Conservation (phyloP, 192 early-diverging fungal species). For the Gamsiella multidivaricata region DNA sequence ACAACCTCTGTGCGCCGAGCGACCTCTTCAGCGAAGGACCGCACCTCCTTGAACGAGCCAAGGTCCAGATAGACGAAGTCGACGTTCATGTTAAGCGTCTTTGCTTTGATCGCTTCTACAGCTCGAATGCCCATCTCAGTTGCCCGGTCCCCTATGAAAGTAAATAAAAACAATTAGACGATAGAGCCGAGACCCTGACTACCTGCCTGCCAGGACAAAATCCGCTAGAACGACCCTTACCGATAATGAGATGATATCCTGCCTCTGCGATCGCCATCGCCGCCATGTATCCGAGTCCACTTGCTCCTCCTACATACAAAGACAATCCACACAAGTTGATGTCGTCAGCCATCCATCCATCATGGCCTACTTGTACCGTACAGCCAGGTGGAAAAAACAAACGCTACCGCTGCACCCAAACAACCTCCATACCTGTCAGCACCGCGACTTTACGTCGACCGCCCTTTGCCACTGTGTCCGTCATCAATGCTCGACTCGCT, state of each 20-base stretch:
- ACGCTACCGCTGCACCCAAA: not conserved
- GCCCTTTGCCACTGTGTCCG: constrained; percentile 15
- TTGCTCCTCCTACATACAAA: constrained; percentile 28
- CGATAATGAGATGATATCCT: constrained; percentile 50
- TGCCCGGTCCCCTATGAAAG: constrained; percentile 33
- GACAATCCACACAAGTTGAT: too few relatives aligned
- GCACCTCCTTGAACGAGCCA: constrained; percentile 36
- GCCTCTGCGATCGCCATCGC: constrained; percentile 45
- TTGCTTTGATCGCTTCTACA: constrained; percentile 39
- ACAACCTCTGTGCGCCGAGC: not conserved
- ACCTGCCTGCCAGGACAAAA: too few relatives aligned
- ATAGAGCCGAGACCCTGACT: too few relatives aligned
- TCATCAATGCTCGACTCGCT: constrained; percentile 15
- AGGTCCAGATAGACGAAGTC: constrained; percentile 48
- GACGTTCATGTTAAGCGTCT: constrained; percentile 38
- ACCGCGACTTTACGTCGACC: constrained; percentile 39
- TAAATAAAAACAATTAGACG: not conserved
- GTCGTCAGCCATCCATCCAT: too few relatives aligned
- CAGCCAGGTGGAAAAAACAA: too few relatives aligned
- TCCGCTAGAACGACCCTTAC: too few relatives aligned
- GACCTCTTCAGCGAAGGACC: constrained; percentile 18
- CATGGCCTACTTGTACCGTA: too few relatives aligned
- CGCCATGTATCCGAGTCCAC: constrained; percentile 30
- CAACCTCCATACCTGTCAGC: constrained; percentile 29
- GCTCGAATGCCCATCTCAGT: constrained; percentile 40